These are phyloP conservation scores for Saxophila tyrrhenica DNA, from an alignment of 495 filamentous ascomycete genomes.

Conservation along the genomic window DNA sequence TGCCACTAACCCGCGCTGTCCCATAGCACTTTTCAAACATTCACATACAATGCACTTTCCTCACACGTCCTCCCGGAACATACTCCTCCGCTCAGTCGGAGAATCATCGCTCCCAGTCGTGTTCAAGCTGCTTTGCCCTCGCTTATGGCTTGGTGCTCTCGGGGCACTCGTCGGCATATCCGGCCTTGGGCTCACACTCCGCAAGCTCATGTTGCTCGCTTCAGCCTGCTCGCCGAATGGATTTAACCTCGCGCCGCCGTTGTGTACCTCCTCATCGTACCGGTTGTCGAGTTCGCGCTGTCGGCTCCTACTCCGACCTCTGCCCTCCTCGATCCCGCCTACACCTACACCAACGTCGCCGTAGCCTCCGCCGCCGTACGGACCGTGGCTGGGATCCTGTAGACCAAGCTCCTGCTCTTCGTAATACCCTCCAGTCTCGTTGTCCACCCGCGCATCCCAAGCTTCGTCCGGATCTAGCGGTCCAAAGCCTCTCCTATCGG, in stretches of 20 bases:
- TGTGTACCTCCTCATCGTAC: constrained; percentile 26
- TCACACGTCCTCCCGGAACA: constrained; percentile 42
- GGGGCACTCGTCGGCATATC: constrained; percentile 8
- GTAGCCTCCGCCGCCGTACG: constrained; percentile 27
- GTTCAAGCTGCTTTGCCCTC: constrained; percentile 23
- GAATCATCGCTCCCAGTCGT: constrained; percentile 32
- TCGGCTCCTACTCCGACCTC: constrained; percentile 22
- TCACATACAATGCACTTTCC: neutral
- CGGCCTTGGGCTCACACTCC: constrained; percentile 32
- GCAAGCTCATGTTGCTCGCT: constrained; percentile 21
- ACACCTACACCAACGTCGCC: constrained; percentile 17
- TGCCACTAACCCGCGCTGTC: neutral
- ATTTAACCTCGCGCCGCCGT: constrained; percentile 18
- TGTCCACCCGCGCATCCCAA: constrained; percentile 57
- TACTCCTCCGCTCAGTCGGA: constrained; percentile 43
- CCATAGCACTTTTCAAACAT: neutral
- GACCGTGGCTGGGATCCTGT: constrained; percentile 23
- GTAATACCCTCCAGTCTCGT: constrained; percentile 46
- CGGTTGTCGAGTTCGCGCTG: constrained; percentile 27
- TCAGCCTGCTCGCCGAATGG: constrained; percentile 32
- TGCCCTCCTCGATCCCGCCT: constrained; percentile 17
- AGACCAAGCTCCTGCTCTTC: constrained; percentile 52
- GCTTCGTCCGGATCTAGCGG: constrained; percentile 60
- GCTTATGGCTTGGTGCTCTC: constrained; percentile 6
- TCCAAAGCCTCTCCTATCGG: constrained; percentile 25